These are phyloP conservation scores for Trichomonas tenax DNA, from an alignment of 208 protist genomes.

Conservation along the genomic window DNA sequence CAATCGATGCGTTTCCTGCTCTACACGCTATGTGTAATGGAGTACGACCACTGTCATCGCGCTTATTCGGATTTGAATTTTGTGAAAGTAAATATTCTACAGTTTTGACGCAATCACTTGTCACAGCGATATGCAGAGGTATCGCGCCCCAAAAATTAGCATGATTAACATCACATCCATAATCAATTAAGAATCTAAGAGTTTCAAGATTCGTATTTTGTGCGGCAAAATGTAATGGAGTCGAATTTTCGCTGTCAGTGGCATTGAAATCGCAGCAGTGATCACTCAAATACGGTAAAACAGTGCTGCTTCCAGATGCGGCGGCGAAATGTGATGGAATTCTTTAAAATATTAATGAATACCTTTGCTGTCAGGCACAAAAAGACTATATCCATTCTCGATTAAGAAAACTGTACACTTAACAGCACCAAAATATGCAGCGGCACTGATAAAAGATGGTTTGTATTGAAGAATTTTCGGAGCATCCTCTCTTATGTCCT, in stretches of 20 bases:
- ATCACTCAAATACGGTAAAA: neutral
- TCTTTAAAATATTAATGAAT: neutral
- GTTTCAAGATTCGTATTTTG: neutral
- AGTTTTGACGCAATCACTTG: neutral
- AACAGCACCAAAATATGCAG: neutral
- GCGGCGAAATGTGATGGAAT: neutral
- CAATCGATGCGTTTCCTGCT: neutral
- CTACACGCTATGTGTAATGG: neutral
- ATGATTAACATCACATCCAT: neutral
- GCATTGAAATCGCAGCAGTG: neutral
- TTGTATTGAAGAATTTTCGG: neutral
- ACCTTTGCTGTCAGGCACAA: neutral
- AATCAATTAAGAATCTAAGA: neutral
- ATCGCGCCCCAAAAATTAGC: neutral
- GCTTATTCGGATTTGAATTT: neutral
- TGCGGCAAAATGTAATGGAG: neutral
- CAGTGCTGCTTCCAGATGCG: neutral
- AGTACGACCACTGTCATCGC: neutral
- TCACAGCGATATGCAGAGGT: neutral
- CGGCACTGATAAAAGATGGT: neutral
- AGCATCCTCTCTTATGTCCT: neutral
- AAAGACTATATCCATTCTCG: neutral
- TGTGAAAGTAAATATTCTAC: neutral
- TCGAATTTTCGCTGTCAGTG: neutral
- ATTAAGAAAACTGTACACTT: neutral